These are phyloP conservation scores for Camellia oleifera DNA, from an alignment of 179 eudicot genomes.

Conservation along the genomic window DNA sequence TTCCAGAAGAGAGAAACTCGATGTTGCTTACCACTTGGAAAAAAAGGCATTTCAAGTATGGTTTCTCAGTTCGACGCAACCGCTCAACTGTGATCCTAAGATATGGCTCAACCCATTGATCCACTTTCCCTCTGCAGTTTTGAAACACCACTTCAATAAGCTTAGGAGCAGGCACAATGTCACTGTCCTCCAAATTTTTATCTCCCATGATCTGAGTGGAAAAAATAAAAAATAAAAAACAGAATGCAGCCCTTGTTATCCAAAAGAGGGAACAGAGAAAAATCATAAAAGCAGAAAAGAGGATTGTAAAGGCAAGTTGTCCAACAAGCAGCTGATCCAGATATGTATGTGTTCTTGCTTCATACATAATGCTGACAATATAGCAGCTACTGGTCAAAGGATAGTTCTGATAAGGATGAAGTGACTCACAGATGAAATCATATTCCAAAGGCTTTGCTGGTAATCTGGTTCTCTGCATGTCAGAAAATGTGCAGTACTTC, in stretches of 20 bases:
- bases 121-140: constrained; percentile 92
- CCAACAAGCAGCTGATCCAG: background rate
- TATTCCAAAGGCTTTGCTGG: constrained; percentile 96
- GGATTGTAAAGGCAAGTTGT: background rate
- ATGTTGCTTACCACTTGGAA: constrained; percentile 78
- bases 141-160: constrained; percentile 92
- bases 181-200: constrained; percentile 88
- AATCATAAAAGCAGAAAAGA: background rate
- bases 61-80: constrained; percentile 68
- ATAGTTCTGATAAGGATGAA: constrained; percentile 6
- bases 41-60: constrained; percentile 76
- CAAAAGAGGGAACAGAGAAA: background rate
- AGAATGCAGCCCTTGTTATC: background rate
- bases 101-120: constrained; percentile 98
- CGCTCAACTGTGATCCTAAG: constrained; percentile 75
- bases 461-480: constrained; percentile 95
- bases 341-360: background rate
- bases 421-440: constrained; percentile 76
- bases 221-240: too few relatives aligned
- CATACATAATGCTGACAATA: background rate
- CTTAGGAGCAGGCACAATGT: constrained; percentile 99
- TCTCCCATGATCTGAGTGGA: constrained; percentile 72
- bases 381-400: background rate
- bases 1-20: background rate
- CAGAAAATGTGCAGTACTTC: constrained; percentile 85